Percentiles rank a stretch among this genome's conserved stretches.
phyloP scores from a whole-genome alignment of 805 yeast species.

The Candida pseudofarinosa region DNA sequence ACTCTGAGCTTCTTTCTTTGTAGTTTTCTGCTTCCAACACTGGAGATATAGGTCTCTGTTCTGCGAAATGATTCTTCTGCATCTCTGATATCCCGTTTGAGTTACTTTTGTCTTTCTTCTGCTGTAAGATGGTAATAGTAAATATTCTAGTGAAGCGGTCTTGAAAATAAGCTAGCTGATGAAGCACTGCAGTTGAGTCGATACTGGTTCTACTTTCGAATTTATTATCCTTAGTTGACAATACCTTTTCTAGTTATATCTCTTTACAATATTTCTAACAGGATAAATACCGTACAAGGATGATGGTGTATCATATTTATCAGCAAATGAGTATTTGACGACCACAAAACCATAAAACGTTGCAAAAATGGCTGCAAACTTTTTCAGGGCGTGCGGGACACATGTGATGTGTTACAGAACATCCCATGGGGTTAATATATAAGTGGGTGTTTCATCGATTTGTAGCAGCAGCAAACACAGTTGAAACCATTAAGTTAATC shows the following conservation, averaged over 20 bases:
- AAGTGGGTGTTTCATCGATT: too few species aligned
- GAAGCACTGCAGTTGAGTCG: background rate
- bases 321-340: background rate
- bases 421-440: too few species aligned
- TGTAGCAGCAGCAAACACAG: too few species aligned
- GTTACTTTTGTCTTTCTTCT: background rate
- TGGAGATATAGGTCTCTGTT: constrained; percentile 5
- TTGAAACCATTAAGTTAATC: too few species aligned
- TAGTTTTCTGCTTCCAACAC: constrained; percentile 3
- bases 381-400: background rate
- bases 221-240: background rate
- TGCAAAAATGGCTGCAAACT: constrained; percentile 1
- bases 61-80: constrained; percentile 2
- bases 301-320: background rate
- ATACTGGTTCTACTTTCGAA: background rate
- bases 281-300: background rate
- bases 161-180: background rate
- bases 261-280: background rate
- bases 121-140: background rate
- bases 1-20: background rate
- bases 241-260: background rate
- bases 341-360: background rate
- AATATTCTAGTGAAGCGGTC: too few species aligned
- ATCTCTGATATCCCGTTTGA: background rate
- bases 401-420: background rate